Base-by-base conservation (phyloP, 1,139 yeast species). In the Blastobotrys apis region DNA sequence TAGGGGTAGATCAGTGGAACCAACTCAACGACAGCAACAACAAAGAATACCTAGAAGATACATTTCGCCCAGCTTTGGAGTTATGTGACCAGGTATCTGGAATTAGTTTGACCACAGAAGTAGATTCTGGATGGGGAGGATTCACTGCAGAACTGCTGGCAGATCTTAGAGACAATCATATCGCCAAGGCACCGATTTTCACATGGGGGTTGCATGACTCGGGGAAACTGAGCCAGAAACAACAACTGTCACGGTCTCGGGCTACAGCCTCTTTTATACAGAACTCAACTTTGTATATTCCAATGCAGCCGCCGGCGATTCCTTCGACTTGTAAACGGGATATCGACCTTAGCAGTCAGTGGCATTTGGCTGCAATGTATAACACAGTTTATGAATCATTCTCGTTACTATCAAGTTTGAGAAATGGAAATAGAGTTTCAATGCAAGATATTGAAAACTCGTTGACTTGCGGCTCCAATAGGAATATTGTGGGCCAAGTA, bases 91-190 rank as follows among this genome's bases (percentile, higher is more conserved):
- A 69, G 21, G 60, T 88, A 25, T 78, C 75, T 45, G 97, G 97
- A 1, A 51, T 90, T 10, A 84, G 82, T 52, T 46, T 85, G 0
- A 59, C 81, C 1, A 74, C 84, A 0, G 94, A 87, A 42, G 54
- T 81, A 4, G 92, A 84, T 58, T 72, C 78, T 31, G 84, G 83
- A 0, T 92, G 97, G 97, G 82, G 90, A 35, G 96, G 95, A 0
- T 81, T 84, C 54, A 65, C 85, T 1, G 62, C 69, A 30, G 72
- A 72, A 37, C 55, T 81, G 52, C 50, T 88, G 26, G 59, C 68
- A 12, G 74, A 72, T 17, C 48, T 88, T 23, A 70, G 78, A 43
- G 96, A 90, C 61, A 95, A 87, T 51, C 80, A 78, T 53, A 69
- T 78, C 47, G 80, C 88, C 6, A 84, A 83, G 56, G 71, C 73